Base-by-base conservation (phyloP, 2,329 filamentous ascomycete genomes). In the Aspergillus viridinutans region DNA sequence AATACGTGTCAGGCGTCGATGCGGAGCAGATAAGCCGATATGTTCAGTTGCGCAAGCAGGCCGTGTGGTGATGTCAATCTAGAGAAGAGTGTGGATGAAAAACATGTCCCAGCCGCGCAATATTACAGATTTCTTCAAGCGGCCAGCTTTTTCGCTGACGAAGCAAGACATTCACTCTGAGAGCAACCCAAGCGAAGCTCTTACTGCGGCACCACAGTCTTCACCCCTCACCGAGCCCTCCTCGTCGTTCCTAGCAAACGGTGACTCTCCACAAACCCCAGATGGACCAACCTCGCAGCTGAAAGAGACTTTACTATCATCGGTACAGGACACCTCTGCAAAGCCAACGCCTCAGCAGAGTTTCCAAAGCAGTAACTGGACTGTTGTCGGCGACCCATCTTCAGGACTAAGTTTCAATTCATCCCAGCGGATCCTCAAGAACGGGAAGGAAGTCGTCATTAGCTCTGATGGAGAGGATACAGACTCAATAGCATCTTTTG, bases 381-480 rank as follows among this genome's bases (percentile, higher is more conserved):
- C 62, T 12, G 42, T 52, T 6, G 49, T 50, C 3, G 55, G 52
- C 17, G 56, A 58, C 17, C 64, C 64, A 8, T 65, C 63, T 32
- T 40, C 65, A 3, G 64, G 56, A 26, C 56, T 57, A 40, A 69
- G 66, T 53, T 65, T 67, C 42, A 62, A 56, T 43, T 67, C 65
- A 50, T 75, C 79, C 57, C 77, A 84, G 69, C 78, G 84, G 64
- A 73, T 84, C 12, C 76, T 87, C 55, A 88, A 77, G 57, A 76
- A 81, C 64, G 83, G 83, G 2, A 69, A 79, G 53, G 72, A 80
- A 55, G 69, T 80, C 3, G 77, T 92, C 43, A 81, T 80, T 49
- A 86, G 84, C 54, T 92, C 90, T 0, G 90, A 92, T 66, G 87
- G 88, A 9, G 88, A 89, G n/a, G 82, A 82, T 20, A 81, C 81